Base-by-base conservation (phyloP, 495 filamentous ascomycete species). In the Penicillium mononematosum region DNA sequence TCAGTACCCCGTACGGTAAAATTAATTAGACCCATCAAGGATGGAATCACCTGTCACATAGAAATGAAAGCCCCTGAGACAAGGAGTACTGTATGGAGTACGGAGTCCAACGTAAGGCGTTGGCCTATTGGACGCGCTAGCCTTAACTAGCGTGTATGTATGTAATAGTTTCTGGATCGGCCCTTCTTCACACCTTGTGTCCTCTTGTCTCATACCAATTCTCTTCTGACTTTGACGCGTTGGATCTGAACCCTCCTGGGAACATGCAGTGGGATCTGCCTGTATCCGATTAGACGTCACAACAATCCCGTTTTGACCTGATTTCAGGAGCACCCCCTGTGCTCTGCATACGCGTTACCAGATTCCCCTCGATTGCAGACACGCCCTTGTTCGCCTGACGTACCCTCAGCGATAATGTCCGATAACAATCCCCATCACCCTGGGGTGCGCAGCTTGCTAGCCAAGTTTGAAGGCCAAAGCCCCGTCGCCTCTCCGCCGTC, bases 401-500 rank as follows among this genome's bases (percentile, higher is more conserved):
- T 17, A 45, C 24, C 42, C 45, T 42, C 53, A 62, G 52, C 22
- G 29, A 66, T 52, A 67, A 85, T 85, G 81, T 71, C 78, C 53
- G 71, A 75, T 34, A 74, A 70, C 62, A 75, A 72, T 41, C 71
- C 77, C 58, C 75, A 74, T 47, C 77, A 65, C 45, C 66, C 78
- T 47, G 84, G 83, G 45, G 82, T 88, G 58, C 78, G 82, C 70
- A 90, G 88, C 75, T 83, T 96, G 57, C 83, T 90, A 54, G 92
- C 92, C 63, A 90, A 90, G 80, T 96, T 96, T 69, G 92, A 96
- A 78, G 81, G 80, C 61, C 79, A 80, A 39, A 80, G 75, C 51
- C 70, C 57, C 16, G 70, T 73, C 45, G 53, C 75, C 53, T 85
- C 84, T 44, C 84, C 88, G 51, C 86, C 87, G 32, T 84, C 88